Conservation (phyloP, 331 rosid genomes). For the Cydonia oblonga region DNA sequence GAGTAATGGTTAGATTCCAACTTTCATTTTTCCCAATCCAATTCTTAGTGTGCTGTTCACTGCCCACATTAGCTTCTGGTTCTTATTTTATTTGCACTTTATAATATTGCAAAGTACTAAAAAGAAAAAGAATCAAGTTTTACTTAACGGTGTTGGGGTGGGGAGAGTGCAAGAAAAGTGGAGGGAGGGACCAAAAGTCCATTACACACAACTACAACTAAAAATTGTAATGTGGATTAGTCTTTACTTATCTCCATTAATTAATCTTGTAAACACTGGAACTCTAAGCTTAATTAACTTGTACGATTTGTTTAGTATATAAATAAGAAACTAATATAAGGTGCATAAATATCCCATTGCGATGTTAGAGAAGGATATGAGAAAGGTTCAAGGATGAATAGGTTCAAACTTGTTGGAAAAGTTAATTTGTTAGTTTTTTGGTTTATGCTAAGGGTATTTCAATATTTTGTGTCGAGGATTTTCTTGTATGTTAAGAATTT, state of each 20-base stretch:
- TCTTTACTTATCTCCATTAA: background rate
- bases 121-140: conserved; percentile 49
- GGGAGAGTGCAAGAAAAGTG: background rate
- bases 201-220: conserved; percentile 19
- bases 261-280: conserved; percentile 13
- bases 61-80: conserved; percentile 39
- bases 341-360: background rate
- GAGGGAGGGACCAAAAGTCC: conserved; percentile 38
- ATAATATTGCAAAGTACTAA: conserved; percentile 10
- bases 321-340: background rate
- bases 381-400: background rate
- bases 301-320: background rate
- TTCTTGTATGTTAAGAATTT: too few species aligned
- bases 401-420: background rate
- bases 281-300: background rate
- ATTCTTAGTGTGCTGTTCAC: conserved; percentile 25
- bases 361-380: background rate
- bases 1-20: conserved; percentile 40
- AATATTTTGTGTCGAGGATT: too few species aligned
- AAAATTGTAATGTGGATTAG: conserved; percentile 16
- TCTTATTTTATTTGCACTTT: conserved; percentile 24
- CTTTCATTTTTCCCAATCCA: conserved; percentile 25
- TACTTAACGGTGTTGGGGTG: conserved; percentile 15
- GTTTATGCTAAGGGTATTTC: background rate
- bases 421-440: background rate